phyloP scores from a whole-genome alignment of 192 early-diverging fungal genomes.

The Spizellomyces sp. region DNA sequence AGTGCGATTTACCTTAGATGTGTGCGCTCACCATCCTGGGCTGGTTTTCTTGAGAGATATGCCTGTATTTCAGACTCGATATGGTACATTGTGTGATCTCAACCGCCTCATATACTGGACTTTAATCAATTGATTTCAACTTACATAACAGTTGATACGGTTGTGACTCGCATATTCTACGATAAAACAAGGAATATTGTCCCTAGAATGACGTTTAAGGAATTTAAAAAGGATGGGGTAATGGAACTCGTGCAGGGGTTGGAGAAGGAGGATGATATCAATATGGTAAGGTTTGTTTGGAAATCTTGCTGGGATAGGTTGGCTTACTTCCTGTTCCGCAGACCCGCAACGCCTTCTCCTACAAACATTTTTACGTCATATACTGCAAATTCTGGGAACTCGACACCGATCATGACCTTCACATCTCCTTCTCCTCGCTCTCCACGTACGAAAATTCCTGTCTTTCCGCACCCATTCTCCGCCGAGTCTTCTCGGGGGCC shows the following conservation, averaged over 20 bases:
- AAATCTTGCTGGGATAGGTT: neutral
- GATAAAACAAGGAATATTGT: constrained; percentile 62
- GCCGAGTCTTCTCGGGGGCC: constrained; percentile 71
- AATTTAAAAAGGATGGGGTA: constrained; percentile 73
- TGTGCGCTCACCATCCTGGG: constrained; percentile 85
- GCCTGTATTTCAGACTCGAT: constrained; percentile 81
- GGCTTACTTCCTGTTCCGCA: constrained; percentile 14
- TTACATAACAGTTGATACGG: constrained; percentile 71
- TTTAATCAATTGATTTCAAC: constrained; percentile 2
- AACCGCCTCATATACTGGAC: neutral
- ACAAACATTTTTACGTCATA: constrained; percentile 97
- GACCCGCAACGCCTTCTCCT: constrained; percentile 86
- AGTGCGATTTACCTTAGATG: constrained; percentile 6
- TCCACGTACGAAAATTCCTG: constrained; percentile 70
- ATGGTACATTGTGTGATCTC: constrained; percentile 54
- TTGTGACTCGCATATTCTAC: constrained; percentile 87
- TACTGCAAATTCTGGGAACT: constrained; percentile 98
- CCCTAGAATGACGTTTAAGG: constrained; percentile 73
- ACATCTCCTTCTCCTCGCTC: constrained; percentile 71
- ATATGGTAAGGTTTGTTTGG: constrained; percentile 47
- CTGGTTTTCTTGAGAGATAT: constrained; percentile 81
- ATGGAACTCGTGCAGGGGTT: constrained; percentile 62
- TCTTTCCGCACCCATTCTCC: constrained; percentile 69
- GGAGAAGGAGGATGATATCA: constrained; percentile 74
- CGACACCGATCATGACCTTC: constrained; percentile 85